These are phyloP conservation scores for Exophiala mesophila DNA, from an alignment of 2,329 filamentous ascomycete species.

Conservation along the genomic window DNA sequence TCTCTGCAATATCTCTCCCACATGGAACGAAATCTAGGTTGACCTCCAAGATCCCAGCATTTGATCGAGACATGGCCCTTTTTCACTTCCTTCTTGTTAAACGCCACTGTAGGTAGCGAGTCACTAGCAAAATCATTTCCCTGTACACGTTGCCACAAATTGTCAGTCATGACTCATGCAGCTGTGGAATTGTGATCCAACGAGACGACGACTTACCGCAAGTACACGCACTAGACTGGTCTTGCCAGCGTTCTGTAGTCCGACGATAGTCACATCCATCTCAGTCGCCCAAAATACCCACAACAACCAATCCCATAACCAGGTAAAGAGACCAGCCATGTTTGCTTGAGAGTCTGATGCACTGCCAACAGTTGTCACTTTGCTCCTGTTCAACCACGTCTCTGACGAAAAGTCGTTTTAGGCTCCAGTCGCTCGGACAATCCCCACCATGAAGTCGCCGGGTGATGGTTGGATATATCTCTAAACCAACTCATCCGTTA, in stretches of 20 bases:
- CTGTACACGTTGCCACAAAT: conserved; percentile 44
- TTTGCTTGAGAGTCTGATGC: too few relatives aligned
- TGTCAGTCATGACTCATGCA: conserved; percentile 11
- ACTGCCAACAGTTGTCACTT: too few relatives aligned
- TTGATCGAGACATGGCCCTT: conserved; percentile 97
- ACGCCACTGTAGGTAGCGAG: conserved; percentile 97
- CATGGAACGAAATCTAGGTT: conserved; percentile 96
- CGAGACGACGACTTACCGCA: conserved; percentile 65
- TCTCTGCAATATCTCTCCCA: conserved; percentile 98
- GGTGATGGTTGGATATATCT: too few relatives aligned
- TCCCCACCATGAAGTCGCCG: too few relatives aligned
- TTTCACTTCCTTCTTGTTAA: conserved; percentile 98
- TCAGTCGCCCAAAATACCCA: conserved; percentile 98
- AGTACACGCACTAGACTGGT: conserved; percentile 90
- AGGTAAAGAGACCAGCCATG: conserved; percentile 90
- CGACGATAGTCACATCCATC: conserved; percentile 99
- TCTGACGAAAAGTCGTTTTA: too few relatives aligned
- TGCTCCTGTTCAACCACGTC: too few relatives aligned
- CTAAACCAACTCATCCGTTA: too few relatives aligned
- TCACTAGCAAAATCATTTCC: conserved; percentile 98
- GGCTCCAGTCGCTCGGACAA: too few relatives aligned
- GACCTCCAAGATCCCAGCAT: conserved; percentile 97
- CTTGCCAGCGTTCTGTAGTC: conserved; percentile 95
- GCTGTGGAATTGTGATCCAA: conserved; percentile 17
- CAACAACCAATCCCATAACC: conserved; percentile 97